Percentiles rank a stretch among this genome's conserved stretches.
Evolutionary conservation across 495 filamentous ascomycete species (phyloP).

Genomic region (Penicillium lividum): DNA sequence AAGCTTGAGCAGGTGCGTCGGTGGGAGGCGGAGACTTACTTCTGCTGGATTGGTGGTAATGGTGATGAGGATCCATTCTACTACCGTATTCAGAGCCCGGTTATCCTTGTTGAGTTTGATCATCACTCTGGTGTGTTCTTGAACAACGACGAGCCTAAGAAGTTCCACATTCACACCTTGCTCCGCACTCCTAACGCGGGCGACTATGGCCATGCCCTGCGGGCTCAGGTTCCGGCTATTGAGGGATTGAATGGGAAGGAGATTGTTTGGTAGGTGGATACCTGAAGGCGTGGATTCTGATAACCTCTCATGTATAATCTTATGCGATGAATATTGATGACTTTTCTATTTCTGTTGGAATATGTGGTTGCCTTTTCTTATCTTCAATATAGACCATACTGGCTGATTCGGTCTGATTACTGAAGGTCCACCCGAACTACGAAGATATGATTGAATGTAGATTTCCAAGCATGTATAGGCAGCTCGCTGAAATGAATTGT

Average conservation of each 20-base stretch:
- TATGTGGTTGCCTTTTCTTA: conserved; percentile 1
- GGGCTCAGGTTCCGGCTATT: conserved; percentile 39
- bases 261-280: conserved; percentile 39
- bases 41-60: conserved; percentile 71
- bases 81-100: conserved; percentile 72
- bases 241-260: conserved; percentile 44
- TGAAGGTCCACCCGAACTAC: conserved; percentile 14
- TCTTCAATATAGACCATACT: conserved; percentile 6
- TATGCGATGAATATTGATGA: conserved; percentile 26
- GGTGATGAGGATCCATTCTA: conserved; percentile 71
- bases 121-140: conserved; percentile 79
- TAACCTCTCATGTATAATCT: conserved; percentile 19
- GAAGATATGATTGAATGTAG: conserved; percentile 20
- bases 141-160: conserved; percentile 68
- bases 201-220: conserved; percentile 66
- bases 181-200: conserved; percentile 70
- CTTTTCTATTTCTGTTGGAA: neutral
- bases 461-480: neutral
- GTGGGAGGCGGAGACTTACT: conserved; percentile 67
- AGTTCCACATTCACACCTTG: conserved; percentile 76
- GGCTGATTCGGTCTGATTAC: conserved; percentile 12
- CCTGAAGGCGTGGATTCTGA: conserved; percentile 1
- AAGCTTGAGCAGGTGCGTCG: conserved; percentile 52
- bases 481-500: conserved; percentile 3
- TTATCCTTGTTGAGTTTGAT: conserved; percentile 74